Evolutionary conservation across 2,329 filamentous ascomycete genomes (phyloP).

Genomic region (Moelleriella libera): DNA sequence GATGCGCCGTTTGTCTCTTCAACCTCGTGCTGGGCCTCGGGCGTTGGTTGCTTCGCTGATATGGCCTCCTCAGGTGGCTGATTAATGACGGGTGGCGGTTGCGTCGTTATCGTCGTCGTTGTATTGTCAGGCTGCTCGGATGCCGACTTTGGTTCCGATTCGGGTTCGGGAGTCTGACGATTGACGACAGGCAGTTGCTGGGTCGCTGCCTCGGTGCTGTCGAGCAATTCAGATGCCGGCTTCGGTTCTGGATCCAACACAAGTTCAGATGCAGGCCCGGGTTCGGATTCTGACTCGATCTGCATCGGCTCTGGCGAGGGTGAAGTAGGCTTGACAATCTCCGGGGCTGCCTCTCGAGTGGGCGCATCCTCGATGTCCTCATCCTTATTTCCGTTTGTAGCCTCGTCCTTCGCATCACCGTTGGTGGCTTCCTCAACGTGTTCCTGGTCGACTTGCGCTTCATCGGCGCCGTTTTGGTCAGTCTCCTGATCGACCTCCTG

Average conservation of each 20-base stretch:
- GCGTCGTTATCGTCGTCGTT: too few relatives aligned
- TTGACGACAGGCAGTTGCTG: too few relatives aligned
- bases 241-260: background rate
- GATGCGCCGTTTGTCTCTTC: background rate
- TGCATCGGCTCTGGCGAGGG: background rate
- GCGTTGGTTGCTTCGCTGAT: background rate
- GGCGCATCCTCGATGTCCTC: background rate
- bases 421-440: background rate
- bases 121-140: too few relatives aligned
- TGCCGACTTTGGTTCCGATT: too few relatives aligned
- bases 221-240: background rate
- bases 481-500: slow-evolving; percentile 9
- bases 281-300: background rate
- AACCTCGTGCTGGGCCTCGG: background rate
- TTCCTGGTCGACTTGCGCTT: background rate
- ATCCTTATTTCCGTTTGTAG: background rate
- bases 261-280: background rate
- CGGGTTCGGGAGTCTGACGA: too few relatives aligned
- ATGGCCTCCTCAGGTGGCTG: background rate
- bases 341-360: background rate
- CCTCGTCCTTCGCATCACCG: background rate
- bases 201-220: too few relatives aligned
- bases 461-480: slow-evolving; percentile 3
- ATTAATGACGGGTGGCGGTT: background rate
- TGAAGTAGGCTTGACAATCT: background rate